Evolutionary conservation across 2,329 filamentous ascomycete species (phyloP).

Genomic region (Exophiala sideris): DNA sequence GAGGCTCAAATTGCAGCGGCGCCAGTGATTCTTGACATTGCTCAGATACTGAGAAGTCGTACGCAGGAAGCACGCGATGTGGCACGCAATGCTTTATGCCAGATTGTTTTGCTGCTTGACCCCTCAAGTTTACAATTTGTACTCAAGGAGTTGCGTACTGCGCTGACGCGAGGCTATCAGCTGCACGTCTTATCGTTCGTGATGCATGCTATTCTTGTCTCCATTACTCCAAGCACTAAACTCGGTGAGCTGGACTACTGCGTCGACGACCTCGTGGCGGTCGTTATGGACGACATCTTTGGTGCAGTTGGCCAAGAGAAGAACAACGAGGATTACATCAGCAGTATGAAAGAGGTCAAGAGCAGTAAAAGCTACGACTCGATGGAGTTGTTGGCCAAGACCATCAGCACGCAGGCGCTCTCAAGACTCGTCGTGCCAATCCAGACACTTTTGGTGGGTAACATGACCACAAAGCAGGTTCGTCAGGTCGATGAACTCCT

Average conservation of each 20-base stretch:
- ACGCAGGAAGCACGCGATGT: conserved; percentile 86
- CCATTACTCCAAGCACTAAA: conserved; percentile 66
- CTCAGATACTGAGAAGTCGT: conserved; percentile 86
- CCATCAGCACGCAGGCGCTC: conserved; percentile 70
- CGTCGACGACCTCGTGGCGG: conserved; percentile 68
- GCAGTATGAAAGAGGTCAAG: conserved; percentile 95
- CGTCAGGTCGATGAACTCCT: conserved; percentile 89
- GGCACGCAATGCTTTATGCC: conserved; percentile 79
- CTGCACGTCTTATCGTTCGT: conserved; percentile 94
- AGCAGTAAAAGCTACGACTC: conserved; percentile 98
- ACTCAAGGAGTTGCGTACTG: conserved; percentile 82
- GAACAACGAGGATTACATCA: conserved; percentile 91
- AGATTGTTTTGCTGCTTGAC: conserved; percentile 78
- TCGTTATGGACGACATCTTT: conserved; percentile 98
- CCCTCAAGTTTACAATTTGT: conserved; percentile 84
- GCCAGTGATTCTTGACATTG: conserved; percentile 83
- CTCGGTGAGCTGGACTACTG: conserved; percentile 90
- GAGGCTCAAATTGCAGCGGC: conserved; percentile 73
- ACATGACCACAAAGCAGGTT: conserved; percentile 75
- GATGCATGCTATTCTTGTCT: conserved; percentile 83
- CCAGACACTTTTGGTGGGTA: conserved; percentile 74
- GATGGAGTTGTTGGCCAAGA: conserved; percentile 86
- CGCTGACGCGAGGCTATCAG: conserved; percentile 82
- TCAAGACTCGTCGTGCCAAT: conserved; percentile 75
- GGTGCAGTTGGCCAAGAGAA: conserved; percentile 91